phyloP scores from a whole-genome alignment of 2,329 filamentous ascomycete species.

The Cryphonectria radicalis region DNA sequence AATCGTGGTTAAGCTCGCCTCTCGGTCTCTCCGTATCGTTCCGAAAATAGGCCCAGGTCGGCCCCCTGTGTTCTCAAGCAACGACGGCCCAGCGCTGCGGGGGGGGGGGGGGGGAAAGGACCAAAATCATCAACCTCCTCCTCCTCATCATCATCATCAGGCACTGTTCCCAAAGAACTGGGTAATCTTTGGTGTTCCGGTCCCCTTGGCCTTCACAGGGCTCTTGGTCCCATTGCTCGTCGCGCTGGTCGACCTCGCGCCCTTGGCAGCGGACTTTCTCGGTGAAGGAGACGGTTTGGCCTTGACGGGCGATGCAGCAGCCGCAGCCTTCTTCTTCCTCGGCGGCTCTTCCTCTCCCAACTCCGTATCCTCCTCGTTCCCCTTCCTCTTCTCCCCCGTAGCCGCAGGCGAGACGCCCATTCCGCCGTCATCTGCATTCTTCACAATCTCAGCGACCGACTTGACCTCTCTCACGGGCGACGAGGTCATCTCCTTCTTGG shows the following conservation, averaged over 20 bases:
- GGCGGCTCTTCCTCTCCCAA: conserved; percentile 33
- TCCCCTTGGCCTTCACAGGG: conserved; percentile 38
- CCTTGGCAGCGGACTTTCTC: conserved; percentile 29
- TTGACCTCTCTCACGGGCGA: conserved; percentile 32
- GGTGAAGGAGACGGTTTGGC: conserved; percentile 31
- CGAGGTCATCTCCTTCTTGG: conserved; percentile 34
- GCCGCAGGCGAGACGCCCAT: conserved; percentile 23
- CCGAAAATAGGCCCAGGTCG: background rate
- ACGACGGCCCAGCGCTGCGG: too few species aligned
- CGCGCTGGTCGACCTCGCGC: conserved; percentile 44
- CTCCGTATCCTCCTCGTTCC: conserved; percentile 21
- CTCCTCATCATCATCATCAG: too few species aligned
- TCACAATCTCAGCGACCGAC: conserved; percentile 23
- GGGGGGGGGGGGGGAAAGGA: too few species aligned
- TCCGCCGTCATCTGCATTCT: conserved; percentile 35
- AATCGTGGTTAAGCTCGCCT: background rate
- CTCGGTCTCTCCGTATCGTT: background rate
- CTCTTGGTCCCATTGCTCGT: conserved; percentile 46
- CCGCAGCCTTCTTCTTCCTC: conserved; percentile 31
- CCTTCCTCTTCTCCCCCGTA: conserved; percentile 32
- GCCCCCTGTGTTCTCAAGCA: background rate
- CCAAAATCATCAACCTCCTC: too few species aligned
- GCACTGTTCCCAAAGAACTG: conserved; percentile 52
- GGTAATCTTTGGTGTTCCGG: conserved; percentile 51
- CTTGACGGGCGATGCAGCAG: conserved; percentile 29